Conservation (phyloP, 345 rosid species). For the Brassica cretica region DNA sequence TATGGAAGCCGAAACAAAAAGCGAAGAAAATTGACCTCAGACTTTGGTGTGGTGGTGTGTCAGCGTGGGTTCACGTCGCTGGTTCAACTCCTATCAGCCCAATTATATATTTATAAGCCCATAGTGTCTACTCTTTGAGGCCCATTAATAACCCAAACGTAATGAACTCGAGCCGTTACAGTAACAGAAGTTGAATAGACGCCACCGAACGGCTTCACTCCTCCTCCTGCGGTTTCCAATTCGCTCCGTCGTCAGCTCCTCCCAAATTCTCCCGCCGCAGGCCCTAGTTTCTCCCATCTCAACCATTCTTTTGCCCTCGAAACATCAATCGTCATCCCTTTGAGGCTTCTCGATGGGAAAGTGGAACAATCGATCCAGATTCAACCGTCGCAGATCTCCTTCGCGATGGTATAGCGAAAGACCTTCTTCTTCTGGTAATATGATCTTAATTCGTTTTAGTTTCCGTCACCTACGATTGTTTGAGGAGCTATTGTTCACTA, state of each 20-base stretch:
- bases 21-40: no score
- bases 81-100: neutral
- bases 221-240: neutral
- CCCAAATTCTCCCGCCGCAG: slow-evolving; percentile 7
- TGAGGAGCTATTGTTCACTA: neutral
- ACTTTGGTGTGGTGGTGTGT: no score
- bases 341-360: slow-evolving; percentile 30
- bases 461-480: neutral
- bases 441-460: neutral
- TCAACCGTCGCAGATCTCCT: slow-evolving; percentile 37
- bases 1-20: no score
- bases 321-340: neutral
- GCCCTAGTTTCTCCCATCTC: neutral
- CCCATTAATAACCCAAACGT: slow-evolving; percentile 17
- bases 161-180: neutral
- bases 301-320: neutral
- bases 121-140: neutral
- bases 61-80: neutral
- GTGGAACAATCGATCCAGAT: slow-evolving; percentile 36
- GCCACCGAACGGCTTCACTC: neutral
- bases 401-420: slow-evolving; percentile 37
- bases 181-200: neutral
- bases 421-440: slow-evolving; percentile 26
- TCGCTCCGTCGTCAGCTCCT: slow-evolving; percentile 8
- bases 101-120: neutral